phyloP scores from a whole-genome alignment of 2,329 filamentous ascomycete genomes.

The Lanzia echinophila region DNA sequence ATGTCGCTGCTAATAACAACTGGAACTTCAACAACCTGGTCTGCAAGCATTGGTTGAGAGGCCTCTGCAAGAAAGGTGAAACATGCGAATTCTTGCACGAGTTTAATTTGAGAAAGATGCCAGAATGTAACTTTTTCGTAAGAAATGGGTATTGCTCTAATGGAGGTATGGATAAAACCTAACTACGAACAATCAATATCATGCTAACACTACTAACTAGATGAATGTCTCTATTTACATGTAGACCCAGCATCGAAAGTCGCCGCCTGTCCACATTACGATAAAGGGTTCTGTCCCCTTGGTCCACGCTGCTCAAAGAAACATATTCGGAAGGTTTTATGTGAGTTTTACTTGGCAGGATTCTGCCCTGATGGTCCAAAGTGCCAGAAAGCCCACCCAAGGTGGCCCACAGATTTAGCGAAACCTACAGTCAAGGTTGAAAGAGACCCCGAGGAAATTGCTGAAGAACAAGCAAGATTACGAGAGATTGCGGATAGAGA shows the following conservation, averaged over 20 bases:
- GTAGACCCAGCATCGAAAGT: conserved; percentile 76
- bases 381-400: conserved; percentile 76
- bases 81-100: conserved; percentile 97
- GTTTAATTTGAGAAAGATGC: conserved; percentile 97
- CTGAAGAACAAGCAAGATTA: conserved; percentile 53
- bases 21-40: conserved; percentile 73
- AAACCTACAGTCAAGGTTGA: conserved; percentile 67
- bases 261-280: conserved; percentile 83
- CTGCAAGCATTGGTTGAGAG: conserved; percentile 98
- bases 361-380: conserved; percentile 82
- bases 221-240: conserved; percentile 91
- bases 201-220: conserved; percentile 32
- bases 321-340: conserved; percentile 76
- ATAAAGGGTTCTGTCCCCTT: conserved; percentile 87
- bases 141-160: conserved; percentile 93
- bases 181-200: background rate
- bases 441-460: conserved; percentile 45
- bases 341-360: conserved; percentile 80
- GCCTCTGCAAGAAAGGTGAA: conserved; percentile 95
- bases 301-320: conserved; percentile 83
- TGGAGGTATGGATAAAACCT: conserved; percentile 40
- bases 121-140: conserved; percentile 95
- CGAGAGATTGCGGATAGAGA: conserved; percentile 47
- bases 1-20: conserved; percentile 39
- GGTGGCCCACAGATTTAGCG: conserved; percentile 66